Evolutionary conservation across 169 alveolate genomes (phyloP).

Genomic region (Plasmodium coatneyi): DNA sequence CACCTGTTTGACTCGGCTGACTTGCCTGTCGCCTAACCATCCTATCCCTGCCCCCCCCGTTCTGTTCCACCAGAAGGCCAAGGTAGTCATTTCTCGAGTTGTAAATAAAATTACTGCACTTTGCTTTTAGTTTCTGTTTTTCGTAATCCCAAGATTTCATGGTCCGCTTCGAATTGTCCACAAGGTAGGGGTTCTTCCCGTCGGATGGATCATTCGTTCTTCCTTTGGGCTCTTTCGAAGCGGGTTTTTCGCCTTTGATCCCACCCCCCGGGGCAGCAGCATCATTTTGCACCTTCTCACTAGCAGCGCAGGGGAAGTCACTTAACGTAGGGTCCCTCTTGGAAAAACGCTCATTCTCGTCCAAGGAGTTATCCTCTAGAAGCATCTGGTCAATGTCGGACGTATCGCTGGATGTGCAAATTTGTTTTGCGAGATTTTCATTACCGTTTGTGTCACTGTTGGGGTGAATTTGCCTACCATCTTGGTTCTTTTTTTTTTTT

Average conservation of each 20-base stretch:
- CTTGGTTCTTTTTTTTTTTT: not conserved
- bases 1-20: not conserved
- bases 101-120: conserved; percentile 61
- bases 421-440: not conserved
- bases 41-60: not conserved
- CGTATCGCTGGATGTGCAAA: not conserved
- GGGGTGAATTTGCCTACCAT: not conserved
- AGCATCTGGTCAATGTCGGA: not conserved
- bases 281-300: not conserved
- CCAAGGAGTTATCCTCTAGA: not conserved
- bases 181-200: not conserved
- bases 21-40: not conserved
- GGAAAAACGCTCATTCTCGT: not conserved
- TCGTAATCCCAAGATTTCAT: conserved; percentile 46
- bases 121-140: conserved; percentile 19
- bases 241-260: not conserved
- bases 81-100: conserved; percentile 64
- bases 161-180: not conserved
- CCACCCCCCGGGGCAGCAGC: not conserved
- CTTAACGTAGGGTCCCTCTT: not conserved
- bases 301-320: not conserved
- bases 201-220: not conserved
- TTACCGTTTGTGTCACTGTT: not conserved
- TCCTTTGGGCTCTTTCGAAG: not conserved
- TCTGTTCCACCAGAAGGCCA: conserved; percentile 58